Conservation (phyloP, 2,329 filamentous ascomycete species). For the Talaromyces sp. region DNA sequence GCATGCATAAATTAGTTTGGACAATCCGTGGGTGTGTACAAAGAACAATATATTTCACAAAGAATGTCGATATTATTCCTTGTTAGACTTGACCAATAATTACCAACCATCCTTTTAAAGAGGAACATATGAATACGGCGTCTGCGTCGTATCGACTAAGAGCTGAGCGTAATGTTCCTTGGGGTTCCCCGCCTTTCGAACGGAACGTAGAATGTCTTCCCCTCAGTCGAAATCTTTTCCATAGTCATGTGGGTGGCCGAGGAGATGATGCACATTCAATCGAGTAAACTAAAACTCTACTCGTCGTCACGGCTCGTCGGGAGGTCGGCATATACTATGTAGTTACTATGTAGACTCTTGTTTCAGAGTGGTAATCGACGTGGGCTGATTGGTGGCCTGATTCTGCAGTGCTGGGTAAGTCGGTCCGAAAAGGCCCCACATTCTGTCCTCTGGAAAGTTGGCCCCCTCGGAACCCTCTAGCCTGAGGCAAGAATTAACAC, state of each 20-base stretch:
- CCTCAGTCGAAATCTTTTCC: background rate
- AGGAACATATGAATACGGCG: background rate
- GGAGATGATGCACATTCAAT: background rate
- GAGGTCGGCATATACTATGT: background rate
- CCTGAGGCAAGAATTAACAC: constrained; percentile 7
- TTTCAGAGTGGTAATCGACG: background rate
- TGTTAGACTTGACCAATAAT: background rate
- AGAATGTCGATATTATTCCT: background rate
- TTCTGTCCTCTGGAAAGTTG: background rate
- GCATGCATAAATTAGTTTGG: background rate
- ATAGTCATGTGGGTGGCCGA: background rate
- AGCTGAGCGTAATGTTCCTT: background rate
- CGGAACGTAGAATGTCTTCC: background rate
- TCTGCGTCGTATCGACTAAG: background rate
- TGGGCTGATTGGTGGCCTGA: background rate
- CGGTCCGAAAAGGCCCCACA: constrained; percentile 3
- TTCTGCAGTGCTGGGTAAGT: constrained; percentile 1
- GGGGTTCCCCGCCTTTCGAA: constrained; percentile 1
- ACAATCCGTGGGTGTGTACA: background rate
- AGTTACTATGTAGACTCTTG: no score
- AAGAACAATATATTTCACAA: background rate
- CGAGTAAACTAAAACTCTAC: background rate
- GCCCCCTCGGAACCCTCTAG: background rate
- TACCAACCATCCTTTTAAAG: background rate
- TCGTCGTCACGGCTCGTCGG: background rate